Base-by-base conservation (phyloP, 345 rosid genomes). In the Acer yangbiense region DNA sequence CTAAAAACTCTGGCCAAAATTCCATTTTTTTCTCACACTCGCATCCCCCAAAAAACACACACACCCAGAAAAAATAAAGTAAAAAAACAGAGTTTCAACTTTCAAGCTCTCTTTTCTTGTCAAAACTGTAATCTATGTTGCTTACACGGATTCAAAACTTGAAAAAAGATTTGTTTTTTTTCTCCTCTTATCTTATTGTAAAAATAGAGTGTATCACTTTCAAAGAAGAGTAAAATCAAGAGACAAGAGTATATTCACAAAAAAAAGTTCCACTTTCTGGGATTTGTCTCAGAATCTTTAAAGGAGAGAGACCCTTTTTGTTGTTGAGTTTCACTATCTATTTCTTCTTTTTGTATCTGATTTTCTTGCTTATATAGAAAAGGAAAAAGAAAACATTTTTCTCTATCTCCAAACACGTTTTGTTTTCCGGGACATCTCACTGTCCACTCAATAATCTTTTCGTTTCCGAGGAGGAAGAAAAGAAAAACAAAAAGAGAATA, bases 1-100 rank as follows among this genome's bases (percentile, higher is more conserved):
- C 97, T 72, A 96, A 85, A 85, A 92, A 96, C 84, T 94, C 95
- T 10, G 97, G 99, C 98, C 97, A 92, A 78, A 91, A 94, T 80
- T 94, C 98, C 99, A 94, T 94, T 23, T 9, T 94, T 23, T 9
- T 58, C 9, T 65, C 81, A 63, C 39, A 25, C 68, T 76, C 75
- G 63, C 79, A 67, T 73, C 6, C 77, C 68, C 64, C 10, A 77
- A 32, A 21, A 65, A 46, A 46, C 0, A 48, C 9, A 23, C 21
- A 71, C 52, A 18, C 61, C 43, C 7, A 46, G 4, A 4, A 35
- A 35, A 35, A 35, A 4, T 0, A 4, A 4, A 35, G 3, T 0
- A 0, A 4, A 35, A 35, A 35, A 35, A 35, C 39, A 35, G 39
- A 35, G 39, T 35, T 35, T 35, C 39, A 4, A 35, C 39, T 4